Evolutionary conservation across 2,329 filamentous ascomycete genomes (phyloP), one percentile per base, ranked within the genome.

Genomic region (Blumeriella jaapii): DNA sequence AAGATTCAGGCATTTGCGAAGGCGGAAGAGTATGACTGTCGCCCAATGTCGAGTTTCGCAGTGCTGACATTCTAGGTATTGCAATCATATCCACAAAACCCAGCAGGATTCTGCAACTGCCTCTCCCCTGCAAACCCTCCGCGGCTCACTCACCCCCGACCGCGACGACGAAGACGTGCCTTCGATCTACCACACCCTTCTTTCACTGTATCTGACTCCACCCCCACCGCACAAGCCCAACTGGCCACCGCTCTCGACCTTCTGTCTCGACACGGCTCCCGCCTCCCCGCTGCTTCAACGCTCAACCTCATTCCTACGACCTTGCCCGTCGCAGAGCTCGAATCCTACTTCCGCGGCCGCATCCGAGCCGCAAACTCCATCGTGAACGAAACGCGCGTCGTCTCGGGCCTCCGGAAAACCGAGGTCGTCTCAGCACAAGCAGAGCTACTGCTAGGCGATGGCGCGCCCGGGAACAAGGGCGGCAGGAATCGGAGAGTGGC

Each of bases 161-260:
- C 63, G 69, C 37, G 58, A 64, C 3, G 61, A 67, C 6, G 71
- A 71, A 36, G 60, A 68, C 14, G 62, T 71, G 23, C 74, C 78
- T 6, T 89, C 86, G 9, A 94, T 96, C 52, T 96, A 96, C 58
- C 82, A 94, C 52, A 89, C 78, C 5, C 72, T 98, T 3, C 71
- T 98, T 7, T 83, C 84, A 2, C 71, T 98, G 2, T 98, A 96
- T 56, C 71, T 98, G 3, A 76, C 77, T 2, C 91, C 91, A 1
- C 78, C 82, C 2, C 64, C 77, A 7, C 78, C 81, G 0, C 70
- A 93, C 50, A 60, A 74, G 39, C 72, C 78, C 6, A 80, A 82
- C 45, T 80, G 86, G 55, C 69, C 68, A 1, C 85, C 89, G 91
- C 91, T 0, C 69, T 98, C 5, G 74, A 81, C 19, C 72, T 98